Percentiles rank a stretch among this genome's conserved stretches.
Conservation (phyloP, 2,329 filamentous ascomycete species). For the Helotiales sp. region DNA sequence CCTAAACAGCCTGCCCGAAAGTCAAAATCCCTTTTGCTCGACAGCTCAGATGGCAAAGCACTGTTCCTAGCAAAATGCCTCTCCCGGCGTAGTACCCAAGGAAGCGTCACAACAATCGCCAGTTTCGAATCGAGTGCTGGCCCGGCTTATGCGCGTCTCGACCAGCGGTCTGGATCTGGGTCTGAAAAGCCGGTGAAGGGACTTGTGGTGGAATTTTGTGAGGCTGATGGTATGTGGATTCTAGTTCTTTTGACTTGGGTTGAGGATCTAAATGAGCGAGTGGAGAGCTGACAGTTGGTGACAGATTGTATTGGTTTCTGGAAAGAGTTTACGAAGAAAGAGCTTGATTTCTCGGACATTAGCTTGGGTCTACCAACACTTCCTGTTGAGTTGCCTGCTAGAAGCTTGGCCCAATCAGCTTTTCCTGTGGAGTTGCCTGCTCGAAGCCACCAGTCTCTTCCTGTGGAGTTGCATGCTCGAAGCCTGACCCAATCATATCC, state of each 20-base stretch:
- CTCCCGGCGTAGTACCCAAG: slow-evolving; percentile 23
- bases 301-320: slow-evolving; percentile 29
- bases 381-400: background rate
- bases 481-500: background rate
- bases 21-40: slow-evolving; percentile 21
- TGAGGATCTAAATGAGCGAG: background rate
- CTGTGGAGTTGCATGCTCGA: too few species aligned
- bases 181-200: slow-evolving; percentile 18
- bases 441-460: background rate
- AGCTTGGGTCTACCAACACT: background rate
- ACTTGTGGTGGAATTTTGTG: slow-evolving; percentile 30
- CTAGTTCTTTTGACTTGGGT: background rate
- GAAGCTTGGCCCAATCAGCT: too few species aligned
- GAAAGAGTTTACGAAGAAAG: slow-evolving; percentile 22
- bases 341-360: background rate
- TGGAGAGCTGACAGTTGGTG: background rate
- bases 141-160: slow-evolving; percentile 18
- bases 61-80: slow-evolving; percentile 19
- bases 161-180: slow-evolving; percentile 12
- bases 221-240: slow-evolving; percentile 20
- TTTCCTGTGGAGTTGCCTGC: background rate
- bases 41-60: slow-evolving; percentile 23
- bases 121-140: slow-evolving; percentile 24
- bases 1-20: slow-evolving; percentile 25
- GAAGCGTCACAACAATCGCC: slow-evolving; percentile 29